These are phyloP conservation scores for Talaromyces liani DNA, from an alignment of 495 filamentous ascomycete genomes.

Conservation along the genomic window DNA sequence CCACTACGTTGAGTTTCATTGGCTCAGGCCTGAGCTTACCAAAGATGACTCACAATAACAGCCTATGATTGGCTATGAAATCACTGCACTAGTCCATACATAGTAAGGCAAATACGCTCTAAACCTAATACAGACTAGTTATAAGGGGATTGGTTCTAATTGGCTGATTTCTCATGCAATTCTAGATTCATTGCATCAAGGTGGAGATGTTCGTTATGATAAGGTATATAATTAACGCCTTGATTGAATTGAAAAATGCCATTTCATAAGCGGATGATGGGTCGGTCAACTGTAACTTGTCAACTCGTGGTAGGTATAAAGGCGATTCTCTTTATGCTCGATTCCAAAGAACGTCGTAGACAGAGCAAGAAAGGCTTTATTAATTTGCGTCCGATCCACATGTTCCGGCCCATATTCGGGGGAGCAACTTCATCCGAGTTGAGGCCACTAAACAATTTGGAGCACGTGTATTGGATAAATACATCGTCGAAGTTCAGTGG, in stretches of 20 bases:
- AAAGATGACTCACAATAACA: background rate
- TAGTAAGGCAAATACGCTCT: background rate
- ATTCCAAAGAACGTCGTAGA: conserved; percentile 6
- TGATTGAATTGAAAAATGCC: no score
- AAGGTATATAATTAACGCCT: no score
- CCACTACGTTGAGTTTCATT: background rate
- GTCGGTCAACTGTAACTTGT: no score
- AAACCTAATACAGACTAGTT: background rate
- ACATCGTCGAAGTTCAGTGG: background rate
- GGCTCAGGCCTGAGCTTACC: background rate
- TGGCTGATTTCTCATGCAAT: no score
- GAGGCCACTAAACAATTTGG: background rate
- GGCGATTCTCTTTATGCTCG: conserved; percentile 1
- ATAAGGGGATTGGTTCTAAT: no score
- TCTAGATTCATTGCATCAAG: no score
- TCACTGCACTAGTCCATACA: background rate
- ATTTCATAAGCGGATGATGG: no score
- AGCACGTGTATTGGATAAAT: conserved; percentile 3
- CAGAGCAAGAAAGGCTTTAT: background rate
- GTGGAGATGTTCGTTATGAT: no score
- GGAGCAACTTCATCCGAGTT: background rate
- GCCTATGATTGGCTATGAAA: background rate
- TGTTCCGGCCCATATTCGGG: background rate
- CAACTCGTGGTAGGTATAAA: no score
- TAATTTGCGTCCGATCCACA: background rate